Base-by-base conservation (phyloP, 352 stramenopile species). In the Elongisporangium anandrum region DNA sequence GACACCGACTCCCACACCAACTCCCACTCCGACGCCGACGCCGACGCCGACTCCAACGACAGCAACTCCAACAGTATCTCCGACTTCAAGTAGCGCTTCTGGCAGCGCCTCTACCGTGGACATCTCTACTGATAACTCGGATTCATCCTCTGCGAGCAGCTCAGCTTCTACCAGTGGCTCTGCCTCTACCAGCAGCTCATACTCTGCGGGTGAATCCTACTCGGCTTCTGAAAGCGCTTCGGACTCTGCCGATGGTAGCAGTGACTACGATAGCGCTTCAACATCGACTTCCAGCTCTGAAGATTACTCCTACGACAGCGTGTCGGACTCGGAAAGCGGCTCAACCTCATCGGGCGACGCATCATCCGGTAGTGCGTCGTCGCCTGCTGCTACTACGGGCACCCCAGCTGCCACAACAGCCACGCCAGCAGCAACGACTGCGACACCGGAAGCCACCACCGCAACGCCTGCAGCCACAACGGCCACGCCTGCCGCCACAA, bases 21-120 rank as follows among this genome's bases (percentile, higher is more conserved):
- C 41, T 9, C 26, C 50, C 12, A 56, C 56, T 12, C 63, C 64
- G 4, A 51, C 61, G 20, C 62, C 61, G 1, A 41, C 56, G 26
- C 49, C 60, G 7, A 50, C 56, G 0, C 60, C 66, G 0, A 20
- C 59, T 0, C 26, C 61, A 19, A 52, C 66, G 4, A 19, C 54
- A 8, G 45, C 65, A 1, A 41, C 56, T 13, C 56, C 64, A 5
- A 61, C 56, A 10, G 54, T 41, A 20, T 50, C 45, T 3, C 22
- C 21, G 15, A 8, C 48, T 26, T 22, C 48, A 2, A 24, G 15
- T 9, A 22, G 19, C 48, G 19, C 48, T 26, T 22, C 48, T 15
- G 13, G 15, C 22, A 22, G 19, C 48, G 48, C 19, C 19, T 52
- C 48, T 22, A 16, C 48, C 19, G 19, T 15, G 12, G 48, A 52